These are phyloP conservation scores for Wickerhamomyces hampshirensis DNA, from an alignment of 805 yeast species.

Conservation along the genomic window DNA sequence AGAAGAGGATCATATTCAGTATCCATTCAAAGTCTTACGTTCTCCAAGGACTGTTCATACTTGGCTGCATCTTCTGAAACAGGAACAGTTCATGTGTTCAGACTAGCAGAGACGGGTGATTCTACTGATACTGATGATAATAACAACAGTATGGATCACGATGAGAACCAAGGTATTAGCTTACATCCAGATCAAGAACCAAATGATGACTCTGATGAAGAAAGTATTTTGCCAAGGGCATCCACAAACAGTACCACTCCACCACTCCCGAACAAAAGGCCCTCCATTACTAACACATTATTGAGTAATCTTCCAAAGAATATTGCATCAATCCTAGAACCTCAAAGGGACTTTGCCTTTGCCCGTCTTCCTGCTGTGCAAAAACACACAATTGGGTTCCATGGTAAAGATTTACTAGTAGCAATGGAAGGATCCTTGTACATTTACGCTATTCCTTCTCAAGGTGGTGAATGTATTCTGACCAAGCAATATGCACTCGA, in stretches of 20 bases:
- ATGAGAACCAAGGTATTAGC: background rate
- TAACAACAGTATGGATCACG: background rate
- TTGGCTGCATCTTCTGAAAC: constrained; percentile 57
- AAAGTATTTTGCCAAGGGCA: constrained; percentile 12
- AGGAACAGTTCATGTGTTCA: constrained; percentile 62
- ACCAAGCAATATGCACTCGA: constrained; percentile 42
- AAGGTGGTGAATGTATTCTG: constrained; percentile 65
- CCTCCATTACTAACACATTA: constrained; percentile 24
- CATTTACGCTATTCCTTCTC: constrained; percentile 51
- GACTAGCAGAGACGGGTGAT: constrained; percentile 26
- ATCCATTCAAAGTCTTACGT: constrained; percentile 45
- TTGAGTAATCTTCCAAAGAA: constrained; percentile 24
- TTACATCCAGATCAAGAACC: constrained; percentile 3
- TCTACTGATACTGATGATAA: background rate
- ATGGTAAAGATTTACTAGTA: constrained; percentile 16
- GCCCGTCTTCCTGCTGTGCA: constrained; percentile 34
- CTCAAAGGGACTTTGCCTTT: constrained; percentile 61
- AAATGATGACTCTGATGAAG: constrained; percentile 11
- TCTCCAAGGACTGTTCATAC: constrained; percentile 44
- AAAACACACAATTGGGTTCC: constrained; percentile 14
- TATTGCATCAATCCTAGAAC: constrained; percentile 52
- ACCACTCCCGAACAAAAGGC: constrained; percentile 5
- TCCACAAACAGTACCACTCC: constrained; percentile 1
- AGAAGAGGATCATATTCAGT: constrained; percentile 75
- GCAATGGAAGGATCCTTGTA: constrained; percentile 46